Evolutionary conservation across 441 rosid species (phyloP).

Genomic region (Monsonia emarginata): DNA sequence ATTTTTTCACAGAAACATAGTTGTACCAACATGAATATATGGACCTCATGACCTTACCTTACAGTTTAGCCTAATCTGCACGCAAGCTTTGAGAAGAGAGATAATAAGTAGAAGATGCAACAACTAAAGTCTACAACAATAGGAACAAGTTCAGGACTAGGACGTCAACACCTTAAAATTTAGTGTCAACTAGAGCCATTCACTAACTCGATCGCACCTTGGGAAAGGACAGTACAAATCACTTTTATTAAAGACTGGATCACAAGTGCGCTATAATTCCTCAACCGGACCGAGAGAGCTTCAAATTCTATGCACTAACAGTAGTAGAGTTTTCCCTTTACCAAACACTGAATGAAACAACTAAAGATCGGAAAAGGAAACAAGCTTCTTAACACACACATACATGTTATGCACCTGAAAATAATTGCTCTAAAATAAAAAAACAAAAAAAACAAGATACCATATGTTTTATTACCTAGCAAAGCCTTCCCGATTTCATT

Average conservation of each 20-base stretch:
- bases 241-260: not conserved
- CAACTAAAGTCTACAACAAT: not conserved
- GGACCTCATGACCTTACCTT: not conserved
- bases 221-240: not conserved
- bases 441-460: not conserved
- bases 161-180: not conserved
- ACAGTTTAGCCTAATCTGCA: not conserved
- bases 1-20: not conserved
- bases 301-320: not conserved
- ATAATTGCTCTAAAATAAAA: not conserved
- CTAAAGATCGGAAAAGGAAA: not conserved
- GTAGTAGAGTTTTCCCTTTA: not conserved
- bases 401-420: not conserved
- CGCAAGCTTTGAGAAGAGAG: not conserved
- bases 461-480: slow-evolving; percentile 36
- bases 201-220: not conserved
- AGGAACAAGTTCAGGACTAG: not conserved
- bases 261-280: not conserved
- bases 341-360: not conserved
- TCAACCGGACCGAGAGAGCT: not conserved
- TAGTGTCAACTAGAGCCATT: not conserved
- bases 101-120: not conserved
- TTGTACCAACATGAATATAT: not conserved
- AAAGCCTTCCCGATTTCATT: slow-evolving; percentile 66
- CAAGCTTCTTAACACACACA: not conserved